phyloP scores from a whole-genome alignment of 257 asterid species.

The Solanum chilense region DNA sequence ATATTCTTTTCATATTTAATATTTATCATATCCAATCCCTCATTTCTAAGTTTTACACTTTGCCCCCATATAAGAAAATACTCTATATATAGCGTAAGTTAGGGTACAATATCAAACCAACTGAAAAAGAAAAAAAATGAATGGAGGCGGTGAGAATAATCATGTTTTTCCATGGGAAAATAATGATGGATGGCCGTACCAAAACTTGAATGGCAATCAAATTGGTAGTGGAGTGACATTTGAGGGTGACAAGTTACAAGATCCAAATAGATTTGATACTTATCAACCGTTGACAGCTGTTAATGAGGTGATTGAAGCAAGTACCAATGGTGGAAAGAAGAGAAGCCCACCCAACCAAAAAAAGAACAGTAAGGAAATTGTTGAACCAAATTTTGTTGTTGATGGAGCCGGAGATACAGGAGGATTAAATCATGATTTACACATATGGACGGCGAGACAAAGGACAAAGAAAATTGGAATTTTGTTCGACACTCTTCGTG shows the following conservation, averaged over 20 bases:
- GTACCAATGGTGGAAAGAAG: neutral
- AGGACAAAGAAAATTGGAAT: constrained; percentile 81
- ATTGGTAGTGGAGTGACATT: neutral
- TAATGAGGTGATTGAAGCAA: constrained; percentile 10
- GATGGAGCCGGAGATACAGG: constrained; percentile 6
- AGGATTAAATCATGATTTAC: constrained; percentile 55
- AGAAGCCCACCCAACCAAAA: neutral
- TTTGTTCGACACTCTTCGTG: constrained; percentile 67
- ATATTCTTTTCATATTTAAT: neutral
- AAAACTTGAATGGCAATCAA: constrained; percentile 10
- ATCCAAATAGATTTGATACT: neutral
- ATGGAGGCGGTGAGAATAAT: constrained; percentile 14
- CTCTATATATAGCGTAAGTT: neutral
- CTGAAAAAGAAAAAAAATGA: constrained; percentile 12
- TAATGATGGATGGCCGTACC: constrained; percentile 23
- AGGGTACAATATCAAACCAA: neutral
- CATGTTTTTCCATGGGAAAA: constrained; percentile 18
- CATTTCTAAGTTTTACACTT: neutral
- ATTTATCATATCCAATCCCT: neutral
- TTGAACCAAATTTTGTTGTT: neutral
- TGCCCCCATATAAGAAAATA: neutral
- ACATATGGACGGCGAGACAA: constrained; percentile 77
- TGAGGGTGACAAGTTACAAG: neutral
- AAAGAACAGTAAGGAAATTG: neutral
- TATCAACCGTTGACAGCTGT: neutral